Conservation (phyloP, 805 yeast species). For the Isabelozyma pseudorhagii region DNA sequence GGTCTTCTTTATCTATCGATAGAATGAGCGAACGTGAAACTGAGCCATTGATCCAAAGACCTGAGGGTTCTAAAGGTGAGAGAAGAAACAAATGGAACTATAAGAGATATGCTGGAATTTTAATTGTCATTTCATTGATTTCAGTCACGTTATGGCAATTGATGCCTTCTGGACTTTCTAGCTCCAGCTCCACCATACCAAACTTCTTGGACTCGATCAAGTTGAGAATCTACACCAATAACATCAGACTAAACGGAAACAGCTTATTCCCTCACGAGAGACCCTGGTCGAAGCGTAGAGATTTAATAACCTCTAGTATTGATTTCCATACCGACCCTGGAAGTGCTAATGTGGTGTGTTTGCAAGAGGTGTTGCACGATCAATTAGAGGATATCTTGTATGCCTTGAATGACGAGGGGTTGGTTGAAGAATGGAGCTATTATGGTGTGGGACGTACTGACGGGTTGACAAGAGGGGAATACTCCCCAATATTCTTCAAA, state of each 20-base stretch:
- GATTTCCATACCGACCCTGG: constrained; percentile 28
- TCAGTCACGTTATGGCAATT: too few relatives aligned
- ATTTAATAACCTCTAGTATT: constrained; percentile 33
- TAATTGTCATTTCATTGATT: too few relatives aligned
- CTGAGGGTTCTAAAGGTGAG: too few relatives aligned
- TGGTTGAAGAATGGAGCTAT: constrained; percentile 26
- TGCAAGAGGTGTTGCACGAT: constrained; percentile 30
- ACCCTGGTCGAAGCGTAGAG: constrained; percentile 38
- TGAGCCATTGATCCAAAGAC: too few relatives aligned
- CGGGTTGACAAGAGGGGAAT: constrained; percentile 28
- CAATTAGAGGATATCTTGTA: constrained; percentile 25
- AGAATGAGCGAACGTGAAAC: too few relatives aligned
- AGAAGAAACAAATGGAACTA: too few relatives aligned
- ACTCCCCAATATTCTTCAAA: constrained; percentile 35
- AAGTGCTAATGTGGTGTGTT: constrained; percentile 34
- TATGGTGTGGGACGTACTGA: constrained; percentile 37
- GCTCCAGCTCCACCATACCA: neutral
- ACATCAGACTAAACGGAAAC: constrained; percentile 43
- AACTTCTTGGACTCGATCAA: constrained; percentile 8
- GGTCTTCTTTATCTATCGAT: too few relatives aligned
- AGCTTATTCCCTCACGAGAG: constrained; percentile 31
- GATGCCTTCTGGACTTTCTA: neutral
- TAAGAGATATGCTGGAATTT: too few relatives aligned
- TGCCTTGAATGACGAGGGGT: constrained; percentile 15
- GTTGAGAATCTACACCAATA: constrained; percentile 37